Conservation (phyloP, 805 yeast species). For the Candida ponderosae region DNA sequence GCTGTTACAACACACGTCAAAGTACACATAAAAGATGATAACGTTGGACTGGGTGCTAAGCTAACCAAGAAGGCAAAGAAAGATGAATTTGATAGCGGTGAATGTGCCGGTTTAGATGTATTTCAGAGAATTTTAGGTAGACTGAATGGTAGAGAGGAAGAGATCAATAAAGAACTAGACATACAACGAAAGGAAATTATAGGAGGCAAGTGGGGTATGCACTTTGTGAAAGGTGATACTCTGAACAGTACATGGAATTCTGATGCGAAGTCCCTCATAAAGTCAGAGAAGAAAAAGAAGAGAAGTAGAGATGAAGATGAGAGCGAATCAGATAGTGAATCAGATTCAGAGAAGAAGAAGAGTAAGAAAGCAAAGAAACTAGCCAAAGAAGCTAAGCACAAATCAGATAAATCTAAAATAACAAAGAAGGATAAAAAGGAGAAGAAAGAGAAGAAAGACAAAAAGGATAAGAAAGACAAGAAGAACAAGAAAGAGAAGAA, state of each 20-base stretch:
- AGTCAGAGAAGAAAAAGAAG: conserved; percentile 19
- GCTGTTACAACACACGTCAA: conserved; percentile 78
- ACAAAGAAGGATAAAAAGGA: conserved; percentile 20
- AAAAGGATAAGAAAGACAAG: conserved; percentile 22
- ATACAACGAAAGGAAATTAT: conserved; percentile 60
- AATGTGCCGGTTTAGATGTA: conserved; percentile 85
- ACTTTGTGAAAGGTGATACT: conserved; percentile 79
- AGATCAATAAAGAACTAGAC: conserved; percentile 56
- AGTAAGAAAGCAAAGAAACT: conserved; percentile 19
- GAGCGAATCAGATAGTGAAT: conserved; percentile 10
- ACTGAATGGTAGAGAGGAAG: conserved; percentile 78
- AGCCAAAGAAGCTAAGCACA: conserved; percentile 21
- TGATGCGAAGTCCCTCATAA: conserved; percentile 33
- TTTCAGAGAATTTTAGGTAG: conserved; percentile 87
- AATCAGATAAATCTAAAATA: conserved; percentile 20
- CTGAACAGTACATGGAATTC: conserved; percentile 78
- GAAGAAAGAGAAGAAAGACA: conserved; percentile 18
- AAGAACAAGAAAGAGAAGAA: conserved; percentile 22
- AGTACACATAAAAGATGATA: conserved; percentile 76
- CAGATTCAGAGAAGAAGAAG: conserved; percentile 17
- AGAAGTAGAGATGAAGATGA: conserved; percentile 23
- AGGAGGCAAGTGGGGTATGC: conserved; percentile 82
- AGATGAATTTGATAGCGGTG: conserved; percentile 73
- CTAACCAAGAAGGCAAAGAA: conserved; percentile 46
- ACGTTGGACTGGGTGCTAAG: conserved; percentile 83